Evolutionary conservation across 768 basidiomycete species (phyloP).

Genomic region (Leccinum broughii): DNA sequence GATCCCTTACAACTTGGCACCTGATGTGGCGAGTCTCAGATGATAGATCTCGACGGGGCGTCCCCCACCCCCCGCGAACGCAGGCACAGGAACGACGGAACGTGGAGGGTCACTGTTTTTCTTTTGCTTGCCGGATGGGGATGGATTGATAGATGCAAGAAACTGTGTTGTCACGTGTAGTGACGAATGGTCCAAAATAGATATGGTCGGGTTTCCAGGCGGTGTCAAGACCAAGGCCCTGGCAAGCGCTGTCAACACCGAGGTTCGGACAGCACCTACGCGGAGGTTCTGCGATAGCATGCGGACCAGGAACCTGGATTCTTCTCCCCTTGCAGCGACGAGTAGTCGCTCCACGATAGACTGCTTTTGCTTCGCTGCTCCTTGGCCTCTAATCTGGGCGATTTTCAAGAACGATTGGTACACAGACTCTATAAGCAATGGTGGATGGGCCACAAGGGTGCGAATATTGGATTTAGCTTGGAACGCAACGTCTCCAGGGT

Average conservation of each 20-base stretch:
- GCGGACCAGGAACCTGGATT: slow-evolving; percentile 79
- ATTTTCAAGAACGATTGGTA: slow-evolving; percentile 71
- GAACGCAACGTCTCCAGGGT: slow-evolving; percentile 87
- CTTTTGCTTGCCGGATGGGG: slow-evolving; percentile 28
- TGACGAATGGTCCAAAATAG: slow-evolving; percentile 23
- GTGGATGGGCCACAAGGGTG: slow-evolving; percentile 71
- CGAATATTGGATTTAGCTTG: slow-evolving; percentile 76
- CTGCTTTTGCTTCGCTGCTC: slow-evolving; percentile 75
- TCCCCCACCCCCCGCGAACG: too few species aligned
- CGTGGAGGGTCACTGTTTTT: slow-evolving; percentile 26
- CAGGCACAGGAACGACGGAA: too few species aligned
- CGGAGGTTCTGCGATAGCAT: slow-evolving; percentile 74
- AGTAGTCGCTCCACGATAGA: slow-evolving; percentile 78
- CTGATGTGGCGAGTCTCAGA: too few species aligned
- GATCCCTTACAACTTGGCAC: too few species aligned
- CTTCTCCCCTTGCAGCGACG: slow-evolving; percentile 84
- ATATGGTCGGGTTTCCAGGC: slow-evolving; percentile 29
- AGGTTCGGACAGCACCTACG: slow-evolving; percentile 85
- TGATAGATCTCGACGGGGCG: too few species aligned
- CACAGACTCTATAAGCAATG: slow-evolving; percentile 62
- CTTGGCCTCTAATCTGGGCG: slow-evolving; percentile 66
- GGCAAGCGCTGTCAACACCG: slow-evolving; percentile 78
- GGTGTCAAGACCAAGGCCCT: slow-evolving; percentile 70
- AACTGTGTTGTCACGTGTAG: slow-evolving; percentile 29
- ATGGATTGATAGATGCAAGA: slow-evolving; percentile 20